These are phyloP conservation scores for Cucurbita moschata DNA, from an alignment of 306 rosid species.

Conservation along the genomic window DNA sequence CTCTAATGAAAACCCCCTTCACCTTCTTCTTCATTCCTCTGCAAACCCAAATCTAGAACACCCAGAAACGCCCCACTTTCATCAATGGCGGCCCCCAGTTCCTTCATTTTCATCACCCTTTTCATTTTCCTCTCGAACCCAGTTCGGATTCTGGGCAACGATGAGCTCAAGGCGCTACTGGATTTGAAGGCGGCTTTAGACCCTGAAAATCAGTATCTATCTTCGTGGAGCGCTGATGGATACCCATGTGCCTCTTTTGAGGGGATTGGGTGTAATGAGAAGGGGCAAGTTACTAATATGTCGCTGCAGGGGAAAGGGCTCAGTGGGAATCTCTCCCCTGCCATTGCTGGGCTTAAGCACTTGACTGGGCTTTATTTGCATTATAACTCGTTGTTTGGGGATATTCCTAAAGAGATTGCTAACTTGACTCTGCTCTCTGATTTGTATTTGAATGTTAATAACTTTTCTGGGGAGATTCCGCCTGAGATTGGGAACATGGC, in stretches of 20 bases:
- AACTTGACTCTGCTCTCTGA: conserved; percentile 22
- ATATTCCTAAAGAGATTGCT: conserved; percentile 27
- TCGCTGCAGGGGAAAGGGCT: conserved; percentile 45
- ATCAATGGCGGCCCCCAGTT: neutral
- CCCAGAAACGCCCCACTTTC: neutral
- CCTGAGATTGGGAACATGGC: conserved; percentile 23
- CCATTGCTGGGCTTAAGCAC: conserved; percentile 31
- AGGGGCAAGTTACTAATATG: conserved; percentile 26
- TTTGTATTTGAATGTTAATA: conserved; percentile 38
- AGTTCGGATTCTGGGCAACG: neutral
- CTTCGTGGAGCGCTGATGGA: conserved; percentile 22
- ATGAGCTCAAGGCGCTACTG: conserved; percentile 26
- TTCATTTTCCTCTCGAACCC: conserved; percentile 14
- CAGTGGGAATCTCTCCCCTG: conserved; percentile 22
- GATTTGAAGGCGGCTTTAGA: conserved; percentile 32
- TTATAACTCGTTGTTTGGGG: conserved; percentile 32
- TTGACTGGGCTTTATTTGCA: conserved; percentile 40
- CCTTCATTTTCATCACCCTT: neutral
- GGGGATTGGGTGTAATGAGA: conserved; percentile 41
- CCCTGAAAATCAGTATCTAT: conserved; percentile 25
- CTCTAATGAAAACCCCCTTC: neutral
- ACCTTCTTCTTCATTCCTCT: neutral
- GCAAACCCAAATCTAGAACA: neutral
- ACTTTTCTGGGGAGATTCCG: conserved; percentile 35
- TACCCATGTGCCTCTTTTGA: conserved; percentile 38